A percentile compares a stretch with the other conserved stretches of the same genome.
Evolutionary conservation across 768 basidiomycete species (phyloP).

Genomic region (Pholiota conissans): DNA sequence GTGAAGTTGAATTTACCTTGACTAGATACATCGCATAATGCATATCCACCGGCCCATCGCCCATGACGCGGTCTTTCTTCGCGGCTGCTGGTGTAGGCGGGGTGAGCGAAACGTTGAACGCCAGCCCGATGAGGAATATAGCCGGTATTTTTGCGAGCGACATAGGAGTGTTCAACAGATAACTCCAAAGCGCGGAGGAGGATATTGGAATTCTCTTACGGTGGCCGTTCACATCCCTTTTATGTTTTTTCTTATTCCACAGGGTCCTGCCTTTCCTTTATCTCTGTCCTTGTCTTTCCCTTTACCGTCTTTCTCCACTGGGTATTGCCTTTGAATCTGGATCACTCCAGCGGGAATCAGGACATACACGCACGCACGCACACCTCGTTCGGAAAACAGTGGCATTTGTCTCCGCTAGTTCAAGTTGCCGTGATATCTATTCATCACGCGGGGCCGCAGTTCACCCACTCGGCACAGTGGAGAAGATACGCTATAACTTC

Average conservation of each 20-base stretch:
- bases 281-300: too few relatives aligned
- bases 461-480: neutral
- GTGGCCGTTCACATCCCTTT: too few relatives aligned
- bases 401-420: too few relatives aligned
- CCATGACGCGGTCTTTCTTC: neutral
- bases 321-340: too few relatives aligned
- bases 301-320: too few relatives aligned
- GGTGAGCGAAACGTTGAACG: neutral
- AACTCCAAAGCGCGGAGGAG: too few relatives aligned
- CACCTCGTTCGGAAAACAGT: too few relatives aligned
- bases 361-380: too few relatives aligned
- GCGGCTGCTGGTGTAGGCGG: neutral
- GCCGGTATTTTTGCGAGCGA: neutral
- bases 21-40: neutral
- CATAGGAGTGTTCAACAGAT: too few relatives aligned
- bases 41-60: neutral
- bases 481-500: neutral
- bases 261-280: neutral
- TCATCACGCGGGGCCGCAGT: neutral
- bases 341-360: too few relatives aligned
- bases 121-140: neutral
- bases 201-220: too few relatives aligned
- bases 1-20: neutral
- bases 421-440: neutral
- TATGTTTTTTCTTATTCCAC: neutral